Percentiles rank a stretch among this genome's conserved stretches.
These are phyloP conservation scores for Chytridium lagenaria DNA, from an alignment of 371 early-diverging fungal genomes.

Conservation along the genomic window DNA sequence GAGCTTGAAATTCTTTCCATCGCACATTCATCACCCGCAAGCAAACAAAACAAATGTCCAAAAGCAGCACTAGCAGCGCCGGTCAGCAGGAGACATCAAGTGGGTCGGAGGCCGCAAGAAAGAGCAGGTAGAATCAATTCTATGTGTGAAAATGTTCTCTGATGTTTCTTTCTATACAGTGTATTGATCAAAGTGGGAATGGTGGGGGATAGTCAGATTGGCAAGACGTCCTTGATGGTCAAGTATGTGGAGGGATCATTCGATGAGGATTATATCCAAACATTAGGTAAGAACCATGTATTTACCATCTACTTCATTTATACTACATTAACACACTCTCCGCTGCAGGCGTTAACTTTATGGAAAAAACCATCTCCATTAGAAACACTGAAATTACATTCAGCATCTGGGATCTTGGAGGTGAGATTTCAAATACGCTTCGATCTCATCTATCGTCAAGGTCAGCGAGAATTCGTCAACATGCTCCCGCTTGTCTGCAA, in stretches of 20 bases:
- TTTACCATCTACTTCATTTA: no score
- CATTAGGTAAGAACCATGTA: constrained; percentile 90
- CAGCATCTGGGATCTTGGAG: constrained; percentile 99
- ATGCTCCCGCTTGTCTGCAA: constrained; percentile 97
- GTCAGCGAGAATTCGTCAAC: constrained; percentile 94
- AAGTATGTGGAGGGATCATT: constrained; percentile 98
- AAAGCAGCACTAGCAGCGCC: no score
- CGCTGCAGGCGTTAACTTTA: constrained; percentile 91
- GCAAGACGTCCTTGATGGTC: constrained; percentile 98
- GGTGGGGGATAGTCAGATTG: constrained; percentile 98
- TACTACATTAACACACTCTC: background rate
- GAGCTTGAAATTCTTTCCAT: no score
- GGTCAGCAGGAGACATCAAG: background rate
- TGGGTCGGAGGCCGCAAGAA: background rate
- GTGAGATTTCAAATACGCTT: constrained; percentile 46
- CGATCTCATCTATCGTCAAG: constrained; percentile 48
- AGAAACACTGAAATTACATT: constrained; percentile 94
- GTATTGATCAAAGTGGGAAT: constrained; percentile 95
- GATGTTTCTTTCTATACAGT: constrained; percentile 28
- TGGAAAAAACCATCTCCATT: constrained; percentile 95
- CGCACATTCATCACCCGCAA: no score
- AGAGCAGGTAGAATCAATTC: constrained; percentile 1
- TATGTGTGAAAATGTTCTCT: background rate
- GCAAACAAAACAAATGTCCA: no score
- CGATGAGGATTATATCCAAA: constrained; percentile 95